These are phyloP conservation scores for Phytopythium cucurbitacearum DNA, from an alignment of 352 stramenopile species.

Conservation along the genomic window DNA sequence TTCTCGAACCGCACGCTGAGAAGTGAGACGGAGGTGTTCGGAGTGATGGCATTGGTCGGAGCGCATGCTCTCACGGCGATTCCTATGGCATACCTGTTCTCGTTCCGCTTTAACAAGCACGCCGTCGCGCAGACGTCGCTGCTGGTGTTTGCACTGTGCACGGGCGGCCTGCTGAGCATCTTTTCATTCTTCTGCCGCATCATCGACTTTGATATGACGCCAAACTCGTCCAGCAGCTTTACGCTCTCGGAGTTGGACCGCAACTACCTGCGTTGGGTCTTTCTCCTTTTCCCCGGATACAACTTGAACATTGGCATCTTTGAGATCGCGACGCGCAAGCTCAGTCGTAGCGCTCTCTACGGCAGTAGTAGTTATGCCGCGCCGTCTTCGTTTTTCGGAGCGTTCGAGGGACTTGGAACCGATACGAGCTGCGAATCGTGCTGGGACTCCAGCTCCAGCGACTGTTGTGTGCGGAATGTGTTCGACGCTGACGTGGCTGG, in stretches of 20 bases:
- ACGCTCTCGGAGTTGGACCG: constrained; percentile 56
- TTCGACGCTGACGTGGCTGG: constrained; percentile 59
- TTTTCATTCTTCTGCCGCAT: constrained; percentile 76
- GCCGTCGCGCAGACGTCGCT: constrained; percentile 58
- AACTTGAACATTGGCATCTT: constrained; percentile 66
- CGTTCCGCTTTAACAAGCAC: constrained; percentile 55
- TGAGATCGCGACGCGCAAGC: constrained; percentile 66
- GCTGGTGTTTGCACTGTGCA: constrained; percentile 54
- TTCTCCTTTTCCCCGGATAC: constrained; percentile 68
- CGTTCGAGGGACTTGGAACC: constrained; percentile 42
- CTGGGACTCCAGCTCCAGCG: constrained; percentile 31
- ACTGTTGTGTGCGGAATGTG: constrained; percentile 45
- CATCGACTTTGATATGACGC: constrained; percentile 41
- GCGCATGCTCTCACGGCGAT: constrained; percentile 44
- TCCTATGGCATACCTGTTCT: constrained; percentile 62
- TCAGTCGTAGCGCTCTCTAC: constrained; percentile 47
- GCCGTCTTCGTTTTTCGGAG: constrained; percentile 52
- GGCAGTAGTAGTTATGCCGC: constrained; percentile 16
- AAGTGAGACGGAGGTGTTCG: constrained; percentile 31
- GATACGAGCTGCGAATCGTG: constrained; percentile 31
- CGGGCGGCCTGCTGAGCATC: constrained; percentile 61
- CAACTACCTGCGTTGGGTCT: constrained; percentile 71
- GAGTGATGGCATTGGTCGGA: constrained; percentile 32
- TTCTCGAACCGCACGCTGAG: constrained; percentile 27
- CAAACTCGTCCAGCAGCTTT: constrained; percentile 21